Evolutionary conservation across 306 rosid species (phyloP).

Genomic region (Leucaena leucocephala): DNA sequence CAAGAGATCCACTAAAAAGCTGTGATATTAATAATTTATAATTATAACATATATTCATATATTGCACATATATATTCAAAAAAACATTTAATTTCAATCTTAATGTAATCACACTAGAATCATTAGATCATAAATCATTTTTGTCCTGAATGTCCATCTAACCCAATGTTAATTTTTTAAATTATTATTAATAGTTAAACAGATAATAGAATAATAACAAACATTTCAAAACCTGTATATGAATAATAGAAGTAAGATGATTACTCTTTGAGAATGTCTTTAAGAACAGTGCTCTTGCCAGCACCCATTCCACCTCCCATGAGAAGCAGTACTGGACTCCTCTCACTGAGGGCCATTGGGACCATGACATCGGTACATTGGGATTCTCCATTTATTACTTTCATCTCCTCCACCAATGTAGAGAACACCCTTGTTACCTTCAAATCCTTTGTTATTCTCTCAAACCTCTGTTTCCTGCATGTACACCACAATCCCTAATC

Average conservation of each 20-base stretch:
- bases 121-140: too few relatives aligned
- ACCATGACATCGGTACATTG: constrained; percentile 51
- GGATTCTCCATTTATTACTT: constrained; percentile 57
- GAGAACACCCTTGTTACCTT: constrained; percentile 68
- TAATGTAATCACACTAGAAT: too few relatives aligned
- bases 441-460: constrained; percentile 56
- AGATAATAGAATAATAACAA: too few relatives aligned
- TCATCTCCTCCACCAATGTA: constrained; percentile 81
- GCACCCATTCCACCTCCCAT: constrained; percentile 99
- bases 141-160: too few relatives aligned
- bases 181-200: too few relatives aligned
- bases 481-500: neutral
- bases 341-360: constrained; percentile 53
- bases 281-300: constrained; percentile 95
- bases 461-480: constrained; percentile 70
- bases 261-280: constrained; percentile 78
- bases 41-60: too few relatives aligned
- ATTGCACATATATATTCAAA: too few relatives aligned
- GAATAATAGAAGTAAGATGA: neutral
- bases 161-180: too few relatives aligned
- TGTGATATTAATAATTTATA: too few relatives aligned
- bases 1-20: too few relatives aligned
- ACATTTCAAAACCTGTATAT: neutral
- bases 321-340: constrained; percentile 83
- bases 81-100: too few relatives aligned